phyloP scores from a whole-genome alignment of 176 grass and related monocot genomes.

The Zea mays region DNA sequence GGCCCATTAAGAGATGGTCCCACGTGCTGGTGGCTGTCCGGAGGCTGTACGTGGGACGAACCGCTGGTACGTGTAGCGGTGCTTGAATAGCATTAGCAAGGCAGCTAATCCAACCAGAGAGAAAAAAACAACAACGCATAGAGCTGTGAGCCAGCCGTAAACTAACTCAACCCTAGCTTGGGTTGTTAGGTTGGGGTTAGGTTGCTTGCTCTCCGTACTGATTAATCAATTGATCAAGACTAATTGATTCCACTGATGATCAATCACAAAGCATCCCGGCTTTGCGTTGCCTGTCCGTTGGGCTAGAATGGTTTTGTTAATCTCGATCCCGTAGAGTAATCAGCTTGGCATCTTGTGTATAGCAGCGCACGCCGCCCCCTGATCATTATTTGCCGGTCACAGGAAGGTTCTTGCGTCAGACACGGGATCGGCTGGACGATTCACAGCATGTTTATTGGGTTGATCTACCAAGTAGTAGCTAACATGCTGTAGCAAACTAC shows the following conservation, averaged over 20 bases:
- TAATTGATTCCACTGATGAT: neutral
- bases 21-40: neutral
- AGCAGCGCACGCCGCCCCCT: constrained; percentile 1
- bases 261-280: neutral
- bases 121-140: constrained; percentile 43
- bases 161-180: constrained; percentile 3
- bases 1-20: neutral
- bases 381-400: constrained; percentile 13
- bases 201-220: neutral
- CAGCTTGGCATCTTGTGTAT: constrained; percentile 38
- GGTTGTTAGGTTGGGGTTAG: neutral
- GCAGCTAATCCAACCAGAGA: constrained; percentile 26
- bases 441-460: neutral
- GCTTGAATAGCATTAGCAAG: neutral
- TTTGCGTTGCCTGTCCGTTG: constrained; percentile 31
- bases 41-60: neutral
- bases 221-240: neutral
- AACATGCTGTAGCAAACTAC: neutral
- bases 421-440: constrained; percentile 9
- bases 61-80: neutral
- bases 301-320: constrained; percentile 26
- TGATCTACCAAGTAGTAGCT: too few relatives aligned
- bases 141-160: constrained; percentile 68
- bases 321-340: constrained; percentile 27
- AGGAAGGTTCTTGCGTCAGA: constrained; percentile 49